Evolutionary conservation across 257 asterid genomes (phyloP).

Genomic region (Nicotiana tomentosiformis): DNA sequence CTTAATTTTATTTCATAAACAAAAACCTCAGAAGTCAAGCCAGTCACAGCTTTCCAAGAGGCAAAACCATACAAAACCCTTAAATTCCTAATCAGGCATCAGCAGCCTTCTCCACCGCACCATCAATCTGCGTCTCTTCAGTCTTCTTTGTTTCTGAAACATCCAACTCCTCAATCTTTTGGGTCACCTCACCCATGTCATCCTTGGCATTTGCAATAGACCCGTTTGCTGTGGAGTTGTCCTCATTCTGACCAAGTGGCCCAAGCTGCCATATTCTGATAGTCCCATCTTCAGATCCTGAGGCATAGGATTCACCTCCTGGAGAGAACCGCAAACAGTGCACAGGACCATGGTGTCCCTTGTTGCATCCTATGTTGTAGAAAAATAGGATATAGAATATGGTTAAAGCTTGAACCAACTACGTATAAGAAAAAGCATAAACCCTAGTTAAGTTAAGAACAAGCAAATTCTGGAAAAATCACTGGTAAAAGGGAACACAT

Average conservation of each 20-base stretch:
- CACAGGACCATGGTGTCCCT: conserved; percentile 99
- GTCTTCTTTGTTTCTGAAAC: conserved; percentile 29
- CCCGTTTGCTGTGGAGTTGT: conserved; percentile 34
- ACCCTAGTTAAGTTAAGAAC: background rate
- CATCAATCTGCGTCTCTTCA: conserved; percentile 1
- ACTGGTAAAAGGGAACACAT: background rate
- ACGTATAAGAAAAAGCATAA: background rate
- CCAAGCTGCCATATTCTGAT: conserved; percentile 89
- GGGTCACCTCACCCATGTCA: conserved; percentile 39
- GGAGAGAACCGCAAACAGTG: conserved; percentile 96
- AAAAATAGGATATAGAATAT: background rate
- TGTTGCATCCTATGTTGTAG: conserved; percentile 71
- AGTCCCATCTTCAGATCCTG: conserved; percentile 98
- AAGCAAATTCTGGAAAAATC: background rate
- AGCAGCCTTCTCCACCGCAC: conserved; percentile 22
- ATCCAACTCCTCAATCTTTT: conserved; percentile 47
- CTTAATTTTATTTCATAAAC: background rate
- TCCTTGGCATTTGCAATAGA: conserved; percentile 33
- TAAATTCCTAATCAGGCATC: conserved; percentile 18
- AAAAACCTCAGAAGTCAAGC: conserved; percentile 6
- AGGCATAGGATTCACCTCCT: conserved; percentile 85
- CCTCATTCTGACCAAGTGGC: conserved; percentile 42
- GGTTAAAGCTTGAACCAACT: background rate
- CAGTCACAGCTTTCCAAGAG: background rate
- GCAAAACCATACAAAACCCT: conserved; percentile 2